These are phyloP conservation scores for Cardiospermum halicacabum DNA, from an alignment of 345 rosid species.

Conservation along the genomic window DNA sequence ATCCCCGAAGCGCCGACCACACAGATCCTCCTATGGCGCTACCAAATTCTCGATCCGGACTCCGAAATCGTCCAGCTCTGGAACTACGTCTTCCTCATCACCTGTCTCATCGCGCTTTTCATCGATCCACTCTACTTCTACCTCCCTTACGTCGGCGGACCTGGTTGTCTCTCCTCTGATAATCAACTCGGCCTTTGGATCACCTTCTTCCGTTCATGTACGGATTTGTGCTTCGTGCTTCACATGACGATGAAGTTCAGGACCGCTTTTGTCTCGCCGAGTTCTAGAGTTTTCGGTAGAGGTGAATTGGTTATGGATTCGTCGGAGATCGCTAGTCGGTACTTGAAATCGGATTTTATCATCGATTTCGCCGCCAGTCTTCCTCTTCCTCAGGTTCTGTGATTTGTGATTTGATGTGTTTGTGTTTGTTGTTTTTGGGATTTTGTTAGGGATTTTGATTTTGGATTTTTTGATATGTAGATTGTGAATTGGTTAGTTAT, in stretches of 20 bases:
- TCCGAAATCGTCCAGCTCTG: constrained; percentile 73
- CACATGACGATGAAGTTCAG: constrained; percentile 79
- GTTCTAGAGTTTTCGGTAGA: constrained; percentile 69
- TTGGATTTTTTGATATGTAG: constrained; percentile 27
- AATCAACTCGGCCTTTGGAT: constrained; percentile 40
- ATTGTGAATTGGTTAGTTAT: constrained; percentile 66
- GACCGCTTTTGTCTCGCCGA: constrained; percentile 74
- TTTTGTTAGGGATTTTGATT: neutral
- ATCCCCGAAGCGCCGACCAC: constrained; percentile 26
- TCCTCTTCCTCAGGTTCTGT: constrained; percentile 74
- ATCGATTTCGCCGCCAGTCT: constrained; percentile 77
- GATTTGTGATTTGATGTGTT: no score
- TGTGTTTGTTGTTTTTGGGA: no score
- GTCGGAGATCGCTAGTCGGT: constrained; percentile 56
- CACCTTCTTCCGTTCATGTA: constrained; percentile 58
- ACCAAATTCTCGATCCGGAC: constrained; percentile 85
- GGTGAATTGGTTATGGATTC: constrained; percentile 92
- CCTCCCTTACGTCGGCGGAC: constrained; percentile 54
- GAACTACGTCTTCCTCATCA: constrained; percentile 81
- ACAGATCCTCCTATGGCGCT: constrained; percentile 63
- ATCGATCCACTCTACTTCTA: constrained; percentile 81
- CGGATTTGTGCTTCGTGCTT: constrained; percentile 58
- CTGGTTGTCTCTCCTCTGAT: constrained; percentile 54
- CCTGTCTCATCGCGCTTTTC: constrained; percentile 76
- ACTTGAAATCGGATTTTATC: constrained; percentile 62